Evolutionary conservation across 75 land plant species (phyloP), one percentile per base, ranked within the genome.

Genomic region (Picea glauca): DNA sequence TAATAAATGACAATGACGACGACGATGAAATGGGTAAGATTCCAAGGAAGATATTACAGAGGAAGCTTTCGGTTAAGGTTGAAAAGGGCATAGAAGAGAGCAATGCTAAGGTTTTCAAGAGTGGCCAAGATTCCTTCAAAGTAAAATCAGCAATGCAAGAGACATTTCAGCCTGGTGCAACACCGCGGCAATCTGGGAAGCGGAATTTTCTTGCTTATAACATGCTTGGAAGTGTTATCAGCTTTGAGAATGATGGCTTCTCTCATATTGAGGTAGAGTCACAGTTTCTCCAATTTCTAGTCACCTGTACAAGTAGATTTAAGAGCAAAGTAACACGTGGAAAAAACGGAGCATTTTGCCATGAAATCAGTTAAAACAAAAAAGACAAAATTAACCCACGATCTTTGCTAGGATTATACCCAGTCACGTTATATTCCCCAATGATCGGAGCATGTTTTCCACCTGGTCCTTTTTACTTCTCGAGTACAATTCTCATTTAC

Each of bases 81-180:
- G 23, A 30, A 62, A 58, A 78, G 60, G 84, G 64, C 77, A 79
- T 62, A 74, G 78, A 35, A 60, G 56, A 58, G 54, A 31, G 7
- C 46, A 75, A 61, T 64, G 62, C 33, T 67, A 62, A 12, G 30
- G 78, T 61, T 43, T 72, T 26, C 21, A 3, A 38, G 15, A 43
- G 60, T 80, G 77, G 66, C 46, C 81, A 26, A 56, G 78, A 54
- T 38, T 59, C 57, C 58, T 35, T 31, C 38, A 81, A 64, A 72
- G 9, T 60, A 30, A 89, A 85, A 66, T 32, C 35, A 32, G 72
- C 75, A 8, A 81, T 90, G 91, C 99, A 95, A 79, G 86, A 82
- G 35, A 79, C 98, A 43, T 91, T 98, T 85, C 99, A 98, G 75
- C 93, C 99, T 43, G 93, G 98, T 21, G 84, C 89, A 40, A 97